Evolutionary conservation across 768 basidiomycete genomes (phyloP), one percentile per base, ranked within the genome.

Genomic region (Boletus bicolor): DNA sequence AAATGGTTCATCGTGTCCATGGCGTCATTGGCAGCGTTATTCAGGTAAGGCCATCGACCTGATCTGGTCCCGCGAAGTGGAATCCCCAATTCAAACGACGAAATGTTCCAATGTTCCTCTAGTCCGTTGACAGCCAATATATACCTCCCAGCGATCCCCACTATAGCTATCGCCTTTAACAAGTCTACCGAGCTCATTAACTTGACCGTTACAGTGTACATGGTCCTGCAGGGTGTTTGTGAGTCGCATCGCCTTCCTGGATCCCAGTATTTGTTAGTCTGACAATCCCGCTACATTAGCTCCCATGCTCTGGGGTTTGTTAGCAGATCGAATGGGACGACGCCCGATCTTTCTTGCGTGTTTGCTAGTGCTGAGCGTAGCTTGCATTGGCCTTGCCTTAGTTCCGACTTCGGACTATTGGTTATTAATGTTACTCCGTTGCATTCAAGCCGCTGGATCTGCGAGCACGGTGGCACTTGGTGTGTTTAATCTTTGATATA

Each of bases 391-490:
- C 2, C 68, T 84, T 19, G 83, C 83, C 4, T 65, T 82, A 19
- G 74, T 77, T 30, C 82, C 83, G 3, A 79, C 80, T 0, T 68
- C 72, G 5, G 86, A 78, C 4, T 93, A 89, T 67, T 93, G 89
- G 89, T 72, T 91, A 6, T 74, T 93, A 11, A 79, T 93, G 75
- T 61, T 93, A 15, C 77, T 94, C n/a, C 81, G 92, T 24, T 89
- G 87, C 56, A 37, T 93, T 3, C 91, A 93, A 74, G 85, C 88
- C 2, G 79, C 84, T 3, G 91, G 91, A 1, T 89, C 86, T 3
- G 87, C 90, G 0, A 89, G 89, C 54, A 89, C 87, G 0, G 77
- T 91, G 57, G 89, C 89, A 0, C 74, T 92, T 21, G 88, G 89
- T 81, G 66, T 42, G 67, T 64, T 35, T 19, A 12, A 17, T 30